These are phyloP conservation scores for Saturnispora bothae DNA, from an alignment of 805 yeast species.

Conservation along the genomic window DNA sequence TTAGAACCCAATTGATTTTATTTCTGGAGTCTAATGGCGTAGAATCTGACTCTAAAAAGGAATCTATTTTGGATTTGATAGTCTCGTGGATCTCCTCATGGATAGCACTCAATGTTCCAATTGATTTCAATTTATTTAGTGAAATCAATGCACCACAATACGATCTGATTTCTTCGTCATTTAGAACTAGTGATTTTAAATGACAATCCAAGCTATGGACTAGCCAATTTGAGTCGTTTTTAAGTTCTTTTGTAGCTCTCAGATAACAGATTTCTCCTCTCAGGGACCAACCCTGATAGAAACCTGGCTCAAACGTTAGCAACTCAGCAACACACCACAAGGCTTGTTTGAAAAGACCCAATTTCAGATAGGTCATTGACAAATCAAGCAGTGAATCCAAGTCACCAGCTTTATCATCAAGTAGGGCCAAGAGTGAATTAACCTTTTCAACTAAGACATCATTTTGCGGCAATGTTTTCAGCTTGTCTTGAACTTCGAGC, in stretches of 20 bases:
- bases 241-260: constrained; percentile 9
- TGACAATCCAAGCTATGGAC: constrained; percentile 11
- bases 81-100: constrained; percentile 25
- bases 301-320: constrained; percentile 54
- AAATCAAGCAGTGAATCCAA: constrained; percentile 70
- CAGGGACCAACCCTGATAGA: constrained; percentile 54
- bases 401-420: constrained; percentile 66
- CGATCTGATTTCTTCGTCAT: constrained; percentile 55
- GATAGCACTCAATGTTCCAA: constrained; percentile 5
- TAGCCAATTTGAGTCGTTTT: constrained; percentile 7
- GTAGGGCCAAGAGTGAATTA: constrained; percentile 26
- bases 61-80: constrained; percentile 27
- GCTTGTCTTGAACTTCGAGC: background rate
- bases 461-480: background rate
- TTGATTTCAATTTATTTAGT: constrained; percentile 6
- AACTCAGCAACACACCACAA: constrained; percentile 62
- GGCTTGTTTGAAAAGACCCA: constrained; percentile 60
- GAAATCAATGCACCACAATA: constrained; percentile 29
- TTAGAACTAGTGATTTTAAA: constrained; percentile 59
- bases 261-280: constrained; percentile 43
- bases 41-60: background rate
- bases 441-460: constrained; percentile 10
- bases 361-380: constrained; percentile 46
- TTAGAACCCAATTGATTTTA: background rate
- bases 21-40: background rate